Evolutionary conservation across 331 rosid species (phyloP).

Genomic region (Malus hybrid): DNA sequence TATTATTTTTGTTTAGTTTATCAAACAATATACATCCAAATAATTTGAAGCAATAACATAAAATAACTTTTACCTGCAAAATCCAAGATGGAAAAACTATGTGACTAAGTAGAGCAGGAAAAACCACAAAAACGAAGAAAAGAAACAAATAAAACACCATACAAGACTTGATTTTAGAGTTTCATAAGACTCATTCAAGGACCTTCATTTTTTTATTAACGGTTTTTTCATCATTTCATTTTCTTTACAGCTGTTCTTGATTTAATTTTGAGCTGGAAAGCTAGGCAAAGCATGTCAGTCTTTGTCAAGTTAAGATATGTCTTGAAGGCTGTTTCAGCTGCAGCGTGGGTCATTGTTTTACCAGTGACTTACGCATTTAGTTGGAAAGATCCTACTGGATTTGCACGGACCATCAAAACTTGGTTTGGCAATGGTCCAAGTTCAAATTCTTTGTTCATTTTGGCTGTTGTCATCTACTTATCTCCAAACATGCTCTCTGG

Average conservation of each 20-base stretch:
- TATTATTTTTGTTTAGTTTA: background rate
- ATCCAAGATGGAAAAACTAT: background rate
- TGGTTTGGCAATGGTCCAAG: constrained; percentile 86
- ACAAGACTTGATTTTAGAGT: background rate
- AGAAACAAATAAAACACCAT: background rate
- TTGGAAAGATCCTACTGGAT: constrained; percentile 78
- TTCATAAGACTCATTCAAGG: background rate
- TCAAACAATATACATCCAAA: background rate
- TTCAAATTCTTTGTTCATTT: constrained; percentile 87
- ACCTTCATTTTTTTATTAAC: background rate
- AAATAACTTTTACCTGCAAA: background rate
- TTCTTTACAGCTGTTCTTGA: constrained; percentile 69
- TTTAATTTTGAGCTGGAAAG: constrained; percentile 82
- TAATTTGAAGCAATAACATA: background rate
- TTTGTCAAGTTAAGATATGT: constrained; percentile 77
- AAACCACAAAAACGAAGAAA: too few relatives aligned
- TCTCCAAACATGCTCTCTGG: constrained; percentile 83
- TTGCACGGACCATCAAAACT: constrained; percentile 68
- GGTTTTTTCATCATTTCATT: background rate
- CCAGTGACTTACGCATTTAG: constrained; percentile 86
- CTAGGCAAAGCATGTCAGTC: constrained; percentile 70
- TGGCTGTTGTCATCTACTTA: constrained; percentile 74
- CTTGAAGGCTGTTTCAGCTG: constrained; percentile 62
- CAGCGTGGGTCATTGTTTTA: constrained; percentile 82
- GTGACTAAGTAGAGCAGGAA: background rate